These are phyloP conservation scores for Ceratocystis destructans DNA, from an alignment of 2,329 filamentous ascomycete species.

Conservation along the genomic window DNA sequence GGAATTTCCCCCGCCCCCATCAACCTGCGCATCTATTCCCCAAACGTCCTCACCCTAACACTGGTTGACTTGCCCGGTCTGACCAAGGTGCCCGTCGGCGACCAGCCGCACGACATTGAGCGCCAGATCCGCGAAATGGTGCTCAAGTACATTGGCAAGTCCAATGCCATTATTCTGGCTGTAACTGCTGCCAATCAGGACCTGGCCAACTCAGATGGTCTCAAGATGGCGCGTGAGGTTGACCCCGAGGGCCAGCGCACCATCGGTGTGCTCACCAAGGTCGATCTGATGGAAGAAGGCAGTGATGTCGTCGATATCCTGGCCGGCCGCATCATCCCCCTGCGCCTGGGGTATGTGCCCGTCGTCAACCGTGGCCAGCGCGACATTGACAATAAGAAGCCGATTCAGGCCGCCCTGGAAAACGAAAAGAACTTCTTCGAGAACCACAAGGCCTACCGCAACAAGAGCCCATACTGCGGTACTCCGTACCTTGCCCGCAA, in stretches of 20 bases:
- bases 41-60: slow-evolving; percentile 92
- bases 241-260: slow-evolving; percentile 95
- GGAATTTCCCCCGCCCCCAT: slow-evolving; percentile 95
- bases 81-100: slow-evolving; percentile 91
- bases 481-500: slow-evolving; percentile 94
- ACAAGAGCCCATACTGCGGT: slow-evolving; percentile 97
- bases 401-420: slow-evolving; percentile 79
- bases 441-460: slow-evolving; percentile 94
- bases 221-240: slow-evolving; percentile 92
- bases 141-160: slow-evolving; percentile 94
- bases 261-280: slow-evolving; percentile 96
- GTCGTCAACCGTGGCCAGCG: slow-evolving; percentile 96
- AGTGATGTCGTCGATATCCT: slow-evolving; percentile 98
- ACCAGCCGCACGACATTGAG: slow-evolving; percentile 94
- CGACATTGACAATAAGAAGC: slow-evolving; percentile 97
- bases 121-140: slow-evolving; percentile 96
- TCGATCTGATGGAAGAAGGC: slow-evolving; percentile 96
- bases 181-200: slow-evolving; percentile 96
- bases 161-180: slow-evolving; percentile 93
- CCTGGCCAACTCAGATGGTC: slow-evolving; percentile 93
- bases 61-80: slow-evolving; percentile 91
- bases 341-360: slow-evolving; percentile 88
- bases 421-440: slow-evolving; percentile 96
- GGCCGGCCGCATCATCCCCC: slow-evolving; percentile 88
- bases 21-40: slow-evolving; percentile 96